phyloP scores from a whole-genome alignment of 768 basidiomycete genomes.

The Leucosporidium creatinivorum region DNA sequence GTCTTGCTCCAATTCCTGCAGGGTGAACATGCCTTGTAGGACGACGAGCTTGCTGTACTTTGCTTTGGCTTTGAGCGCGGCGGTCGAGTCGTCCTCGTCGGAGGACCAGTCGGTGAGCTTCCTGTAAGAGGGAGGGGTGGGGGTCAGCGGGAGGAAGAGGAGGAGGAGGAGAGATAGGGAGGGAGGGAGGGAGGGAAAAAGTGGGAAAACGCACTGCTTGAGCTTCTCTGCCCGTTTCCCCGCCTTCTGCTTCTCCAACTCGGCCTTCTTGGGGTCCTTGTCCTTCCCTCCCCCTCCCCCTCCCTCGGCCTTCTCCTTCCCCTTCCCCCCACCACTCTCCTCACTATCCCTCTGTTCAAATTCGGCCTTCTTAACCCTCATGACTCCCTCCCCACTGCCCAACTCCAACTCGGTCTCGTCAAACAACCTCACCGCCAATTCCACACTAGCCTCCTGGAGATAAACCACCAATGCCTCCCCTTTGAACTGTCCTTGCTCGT shows the following conservation, averaged over 20 bases:
- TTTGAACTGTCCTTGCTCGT: constrained; percentile 71
- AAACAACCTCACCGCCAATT: constrained; percentile 69
- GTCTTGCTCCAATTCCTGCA: constrained; percentile 77
- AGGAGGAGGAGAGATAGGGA: not conserved
- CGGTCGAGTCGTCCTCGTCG: constrained; percentile 58
- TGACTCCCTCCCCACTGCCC: constrained; percentile 65
- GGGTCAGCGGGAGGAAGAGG: too few relatives aligned
- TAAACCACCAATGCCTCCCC: constrained; percentile 94
- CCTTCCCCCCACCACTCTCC: constrained; percentile 22
- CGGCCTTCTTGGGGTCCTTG: constrained; percentile 51
- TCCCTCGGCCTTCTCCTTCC: constrained; percentile 39
- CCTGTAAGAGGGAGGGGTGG: constrained; percentile 53
- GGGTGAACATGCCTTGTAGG: constrained; percentile 88
- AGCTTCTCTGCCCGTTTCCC: constrained; percentile 72
- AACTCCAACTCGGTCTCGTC: constrained; percentile 87
- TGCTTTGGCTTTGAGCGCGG: constrained; percentile 35
- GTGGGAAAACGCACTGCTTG: constrained; percentile 58
- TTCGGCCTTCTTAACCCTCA: constrained; percentile 68
- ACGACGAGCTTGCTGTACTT: constrained; percentile 69
- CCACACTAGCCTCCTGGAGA: constrained; percentile 94
- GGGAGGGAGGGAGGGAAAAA: not conserved
- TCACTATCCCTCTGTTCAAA: constrained; percentile 59
- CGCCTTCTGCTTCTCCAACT: constrained; percentile 68
- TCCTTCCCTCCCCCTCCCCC: too few relatives aligned
- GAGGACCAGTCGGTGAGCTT: constrained; percentile 92